Evolutionary conservation across 2,329 filamentous ascomycete species (phyloP), one percentile per base, ranked within the genome.

Genomic region (Onygenales sp.): DNA sequence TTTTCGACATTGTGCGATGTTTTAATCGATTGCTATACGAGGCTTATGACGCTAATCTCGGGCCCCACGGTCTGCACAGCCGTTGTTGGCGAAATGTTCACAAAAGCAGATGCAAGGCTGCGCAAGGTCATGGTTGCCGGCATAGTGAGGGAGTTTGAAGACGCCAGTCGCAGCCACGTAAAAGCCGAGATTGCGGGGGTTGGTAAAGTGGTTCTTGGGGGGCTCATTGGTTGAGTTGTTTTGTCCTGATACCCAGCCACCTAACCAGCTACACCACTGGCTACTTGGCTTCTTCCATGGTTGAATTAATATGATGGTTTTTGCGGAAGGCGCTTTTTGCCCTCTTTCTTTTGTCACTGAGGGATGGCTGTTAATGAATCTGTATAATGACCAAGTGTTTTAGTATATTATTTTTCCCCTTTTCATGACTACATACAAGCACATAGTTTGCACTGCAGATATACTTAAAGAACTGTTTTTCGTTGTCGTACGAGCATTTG

Each of bases 1-100:
- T 97, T 97, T 72, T 86, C 90, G 11, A 96, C 93, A 10, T 78
- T 98, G 6, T 97, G 93, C 73, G 93, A 98, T 66, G 89, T 95
- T 2, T 75, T 98, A 57, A 94, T 96, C 62, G 93, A 97, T 68
- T 89, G 85, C 64, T 98, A 98, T 72, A 83, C 84, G 38, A 82
- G 84, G 52, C 81, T 98, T 32, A 75, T 94, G 62, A 78, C 77
- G 43, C 75, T 98, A 55, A 76, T 97, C 21, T 79, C 84, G n/a
- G 82, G 83, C 2, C 86, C 91, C 1, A 81, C 85, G 31, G 80
- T 87, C 49, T 93, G 88, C 64, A 81, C 78, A 4, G 78, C 82
- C 0, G 71, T 76, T 0, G 78, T 97, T 0, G 87, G 85, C 0
- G 93, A 97, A 66, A 75, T 92, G 52, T 98, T 98, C 61, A 80